Percentiles rank a stretch among this genome's conserved stretches.
These are phyloP conservation scores for Simplicillium sp. DNA, from an alignment of 2,329 filamentous ascomycete species.

Conservation along the genomic window DNA sequence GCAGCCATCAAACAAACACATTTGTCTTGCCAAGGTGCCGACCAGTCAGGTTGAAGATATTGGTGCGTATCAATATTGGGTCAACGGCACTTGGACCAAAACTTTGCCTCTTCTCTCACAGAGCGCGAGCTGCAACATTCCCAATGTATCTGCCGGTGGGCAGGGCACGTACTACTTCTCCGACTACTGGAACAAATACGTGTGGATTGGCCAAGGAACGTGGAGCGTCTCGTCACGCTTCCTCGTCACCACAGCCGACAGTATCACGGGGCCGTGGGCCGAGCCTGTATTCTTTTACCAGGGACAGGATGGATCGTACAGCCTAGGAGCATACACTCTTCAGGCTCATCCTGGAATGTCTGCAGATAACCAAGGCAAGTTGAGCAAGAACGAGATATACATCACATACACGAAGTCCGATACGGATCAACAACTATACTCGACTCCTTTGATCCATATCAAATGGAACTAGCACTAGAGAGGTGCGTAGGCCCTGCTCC, in stretches of 20 bases:
- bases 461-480: too few species aligned
- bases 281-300: background rate
- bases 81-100: background rate
- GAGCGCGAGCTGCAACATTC: background rate
- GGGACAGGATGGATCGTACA: background rate
- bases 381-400: background rate
- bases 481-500: too few species aligned
- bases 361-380: background rate
- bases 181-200: background rate
- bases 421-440: background rate
- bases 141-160: background rate
- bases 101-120: background rate
- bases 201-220: background rate
- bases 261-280: background rate
- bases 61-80: background rate
- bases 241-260: background rate
- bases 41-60: background rate
- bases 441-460: background rate
- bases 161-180: slow-evolving; percentile 1
- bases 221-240: background rate
- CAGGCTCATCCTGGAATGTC: background rate
- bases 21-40: background rate
- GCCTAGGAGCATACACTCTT: background rate
- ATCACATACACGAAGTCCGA: background rate
- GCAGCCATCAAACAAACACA: background rate